phyloP scores from a whole-genome alignment of 176 grass and related monocot genomes.

The Aegilops umbellulata region DNA sequence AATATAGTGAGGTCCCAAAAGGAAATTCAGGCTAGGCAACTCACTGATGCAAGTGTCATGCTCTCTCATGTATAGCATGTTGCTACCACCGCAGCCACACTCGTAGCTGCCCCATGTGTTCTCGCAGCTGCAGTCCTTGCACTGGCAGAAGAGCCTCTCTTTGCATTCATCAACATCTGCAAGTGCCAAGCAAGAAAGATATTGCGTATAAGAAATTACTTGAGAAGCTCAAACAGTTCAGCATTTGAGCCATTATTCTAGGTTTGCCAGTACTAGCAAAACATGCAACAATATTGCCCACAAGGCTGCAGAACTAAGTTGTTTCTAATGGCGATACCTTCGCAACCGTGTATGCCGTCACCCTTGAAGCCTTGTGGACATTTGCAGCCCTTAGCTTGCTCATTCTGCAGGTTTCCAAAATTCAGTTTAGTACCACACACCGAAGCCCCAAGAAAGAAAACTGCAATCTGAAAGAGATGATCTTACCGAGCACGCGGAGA shows the following conservation, averaged over 20 bases:
- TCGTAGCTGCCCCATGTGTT: conserved; percentile 93
- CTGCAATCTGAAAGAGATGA: conserved; percentile 1
- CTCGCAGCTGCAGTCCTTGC: conserved; percentile 59
- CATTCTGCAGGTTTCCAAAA: conserved; percentile 42
- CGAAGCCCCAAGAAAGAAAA: background rate
- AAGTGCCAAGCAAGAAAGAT: background rate
- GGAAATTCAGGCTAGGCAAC: conserved; percentile 11
- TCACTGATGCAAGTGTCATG: conserved; percentile 93
- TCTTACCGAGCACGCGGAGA: conserved; percentile 85
- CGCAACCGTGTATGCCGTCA: conserved; percentile 60
- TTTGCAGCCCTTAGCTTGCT: conserved; percentile 71
- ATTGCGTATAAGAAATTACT: background rate
- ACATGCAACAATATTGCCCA: no score
- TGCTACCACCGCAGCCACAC: conserved; percentile 60
- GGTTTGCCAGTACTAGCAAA: background rate
- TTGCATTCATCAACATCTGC: conserved; percentile 89
- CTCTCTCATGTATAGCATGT: conserved; percentile 76
- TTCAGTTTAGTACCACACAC: conserved; percentile 9
- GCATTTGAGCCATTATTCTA: background rate
- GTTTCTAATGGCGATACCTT: conserved; percentile 40
- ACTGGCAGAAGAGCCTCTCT: conserved; percentile 76
- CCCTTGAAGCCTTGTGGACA: conserved; percentile 73
- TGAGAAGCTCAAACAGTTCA: background rate
- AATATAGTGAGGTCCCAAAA: background rate
- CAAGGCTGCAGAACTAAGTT: background rate